Conservation (phyloP, 495 filamentous ascomycete species). For the Podospora comata region DNA sequence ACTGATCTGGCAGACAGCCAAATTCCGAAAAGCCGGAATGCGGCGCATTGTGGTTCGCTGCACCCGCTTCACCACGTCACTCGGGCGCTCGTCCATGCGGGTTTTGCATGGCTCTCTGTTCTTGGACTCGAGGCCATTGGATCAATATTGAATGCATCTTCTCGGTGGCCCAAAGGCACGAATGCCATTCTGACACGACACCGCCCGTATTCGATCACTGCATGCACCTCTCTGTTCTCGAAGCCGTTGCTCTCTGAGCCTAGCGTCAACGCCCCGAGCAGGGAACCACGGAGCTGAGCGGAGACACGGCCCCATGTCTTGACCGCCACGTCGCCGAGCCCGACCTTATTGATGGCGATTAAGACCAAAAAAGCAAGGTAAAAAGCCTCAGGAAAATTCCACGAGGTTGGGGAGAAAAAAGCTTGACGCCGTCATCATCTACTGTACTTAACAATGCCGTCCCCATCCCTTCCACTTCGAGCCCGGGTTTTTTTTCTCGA, state of each 20-base stretch:
- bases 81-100: constrained; percentile 24
- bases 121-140: constrained; percentile 13
- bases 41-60: background rate
- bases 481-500: background rate
- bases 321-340: constrained; percentile 26
- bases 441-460: background rate
- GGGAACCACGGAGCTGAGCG: background rate
- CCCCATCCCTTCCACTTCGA: background rate
- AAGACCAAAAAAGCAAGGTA: constrained; percentile 14
- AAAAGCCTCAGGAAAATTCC: constrained; percentile 9
- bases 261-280: background rate
- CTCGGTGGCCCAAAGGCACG: constrained; percentile 20
- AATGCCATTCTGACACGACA: constrained; percentile 31
- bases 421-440: background rate
- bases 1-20: constrained; percentile 7
- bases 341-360: constrained; percentile 1
- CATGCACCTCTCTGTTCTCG: background rate
- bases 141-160: constrained; percentile 17
- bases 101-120: constrained; percentile 21
- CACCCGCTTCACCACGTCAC: constrained; percentile 23
- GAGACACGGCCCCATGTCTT: constrained; percentile 14
- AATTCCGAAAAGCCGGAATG: constrained; percentile 6
- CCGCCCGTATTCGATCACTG: constrained; percentile 15
- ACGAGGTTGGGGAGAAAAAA: constrained; percentile 7
- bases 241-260: background rate